phyloP scores from a whole-genome alignment of 805 yeast species.

The Diddensiella transvaalensis region DNA sequence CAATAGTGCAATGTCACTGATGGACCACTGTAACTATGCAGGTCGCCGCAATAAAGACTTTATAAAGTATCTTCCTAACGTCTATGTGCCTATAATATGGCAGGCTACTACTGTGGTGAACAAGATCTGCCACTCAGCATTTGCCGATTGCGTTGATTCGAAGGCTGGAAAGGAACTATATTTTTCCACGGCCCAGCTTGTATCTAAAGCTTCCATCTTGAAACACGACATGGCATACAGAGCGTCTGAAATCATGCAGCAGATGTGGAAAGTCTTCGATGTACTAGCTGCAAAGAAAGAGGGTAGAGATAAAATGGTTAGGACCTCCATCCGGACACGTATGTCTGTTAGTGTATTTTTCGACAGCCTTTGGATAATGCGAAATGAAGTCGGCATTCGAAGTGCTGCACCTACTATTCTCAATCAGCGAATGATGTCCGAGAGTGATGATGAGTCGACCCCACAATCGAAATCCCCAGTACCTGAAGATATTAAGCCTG shows the following conservation, averaged over 20 bases:
- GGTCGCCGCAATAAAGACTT: conserved; percentile 57
- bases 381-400: conserved; percentile 74
- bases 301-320: conserved; percentile 28
- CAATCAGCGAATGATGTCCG: conserved; percentile 19
- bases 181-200: conserved; percentile 37
- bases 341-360: conserved; percentile 92
- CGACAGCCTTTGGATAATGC: conserved; percentile 78
- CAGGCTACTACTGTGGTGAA: conserved; percentile 86
- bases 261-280: conserved; percentile 85
- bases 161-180: conserved; percentile 64
- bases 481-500: neutral
- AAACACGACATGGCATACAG: conserved; percentile 92
- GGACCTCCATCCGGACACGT: conserved; percentile 61
- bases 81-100: conserved; percentile 79
- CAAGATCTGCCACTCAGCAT: conserved; percentile 70
- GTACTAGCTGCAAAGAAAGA: conserved; percentile 52
- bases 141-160: conserved; percentile 62
- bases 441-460: conserved; percentile 14
- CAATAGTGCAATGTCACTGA: conserved; percentile 69
- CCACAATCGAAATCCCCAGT: neutral
- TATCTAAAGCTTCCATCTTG: conserved; percentile 76
- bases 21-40: conserved; percentile 63
- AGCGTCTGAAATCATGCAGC: conserved; percentile 89
- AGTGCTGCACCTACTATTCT: conserved; percentile 36
- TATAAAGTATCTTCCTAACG: conserved; percentile 71